Base-by-base conservation (phyloP, 1,284 basidiomycete species). In the Moesziomyces aphidis region DNA sequence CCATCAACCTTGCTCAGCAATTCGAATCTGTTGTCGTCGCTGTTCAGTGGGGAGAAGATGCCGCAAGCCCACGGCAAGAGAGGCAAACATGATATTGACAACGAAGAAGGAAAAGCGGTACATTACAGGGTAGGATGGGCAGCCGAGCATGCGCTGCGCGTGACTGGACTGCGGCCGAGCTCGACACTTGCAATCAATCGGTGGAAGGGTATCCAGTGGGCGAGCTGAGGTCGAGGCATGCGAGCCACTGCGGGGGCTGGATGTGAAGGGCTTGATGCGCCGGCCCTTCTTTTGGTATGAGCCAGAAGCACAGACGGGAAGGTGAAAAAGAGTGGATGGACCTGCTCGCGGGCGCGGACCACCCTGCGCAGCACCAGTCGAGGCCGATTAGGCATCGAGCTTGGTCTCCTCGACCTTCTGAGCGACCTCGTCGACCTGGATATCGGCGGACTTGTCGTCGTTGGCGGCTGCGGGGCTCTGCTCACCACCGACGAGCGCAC, bases 401-500 rank as follows among this genome's bases (percentile, higher is more conserved):
- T 74, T 70, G 66, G 59, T 50, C 61, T 69, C 59, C 17, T 69
- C 58, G 19, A 74, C 58, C 54, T 66, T 70, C n/a, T 65, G 56
- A 23, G 71, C 62, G 42, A 74, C 61, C 44, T 69, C 52, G 66
- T 74, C 66, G n/a, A 61, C 71, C 49, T 74, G 28, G 49, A 48
- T 55, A 19, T 70, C 57, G n/a, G 55, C 39, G 42, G 31, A n/a
- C 54, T 59, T 51, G n/a, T 65, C 42, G 8, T 62, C 50, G 8
- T 49, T 48, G 28, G 44, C 21, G 28, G 44, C 23, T n/a, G 55
- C 46, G 6, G 51, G 46, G 61, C 39, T 47, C 45, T 61, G 57
- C 51, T 65, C 62, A 22, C 50, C 66, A 47, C 56, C 62, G 8
- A 62, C 73, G 13, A 81, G 75, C 1, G 77, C 77, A 24, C 79